Evolutionary conservation across 768 basidiomycete genomes (phyloP), one percentile per base, ranked within the genome.

Genomic region (Podaxis sp.): DNA sequence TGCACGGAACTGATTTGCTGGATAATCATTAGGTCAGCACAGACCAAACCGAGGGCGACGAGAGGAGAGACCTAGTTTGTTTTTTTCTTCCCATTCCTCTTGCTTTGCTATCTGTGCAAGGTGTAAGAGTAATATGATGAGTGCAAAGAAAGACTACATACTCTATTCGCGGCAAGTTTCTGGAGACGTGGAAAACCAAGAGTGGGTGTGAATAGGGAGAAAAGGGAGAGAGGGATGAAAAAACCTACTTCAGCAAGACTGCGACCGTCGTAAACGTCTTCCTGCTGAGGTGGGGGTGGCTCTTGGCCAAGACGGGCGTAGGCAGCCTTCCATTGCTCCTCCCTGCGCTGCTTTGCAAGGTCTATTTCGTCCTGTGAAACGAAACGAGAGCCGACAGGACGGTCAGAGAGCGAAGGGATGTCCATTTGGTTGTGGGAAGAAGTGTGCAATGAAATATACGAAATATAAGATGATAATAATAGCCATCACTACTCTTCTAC

Each of bases 21-120:
- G 32, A 57, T 11, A 37, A 37, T 3, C 38, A 16, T 2, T 4
- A 9, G 9, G 38, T 60, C 51, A 60, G 59, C 21, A 36, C 50
- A 13, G 50, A 23, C 18, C 46, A 50, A 36, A 32, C 36, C 42
- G 50, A 40, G 25, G 50, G 23, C 74, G 73, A 38, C 21, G 28
- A 18, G 50, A 28, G 37, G 59, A 61, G 57, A 58, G 32, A 77
- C 80, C 80, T 74, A 94, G 82, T 71, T 92, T 93, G 62, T 85
- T 91, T 70, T 90, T 90, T 71, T 92, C 90, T 70, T 94, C 92
- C 90, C 91, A 94, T 84, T 94, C 90, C 72, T 94, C 92, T 74
- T 94, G 91, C 72, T 93, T 93, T 64, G 90, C 91, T 68, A 87
- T 85, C 90, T 92, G 62, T 35, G 32, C 28, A 9, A 28, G 46